Evolutionary conservation across 1,139 yeast species (phyloP).

Genomic region (Suhomyces terraborum): DNA sequence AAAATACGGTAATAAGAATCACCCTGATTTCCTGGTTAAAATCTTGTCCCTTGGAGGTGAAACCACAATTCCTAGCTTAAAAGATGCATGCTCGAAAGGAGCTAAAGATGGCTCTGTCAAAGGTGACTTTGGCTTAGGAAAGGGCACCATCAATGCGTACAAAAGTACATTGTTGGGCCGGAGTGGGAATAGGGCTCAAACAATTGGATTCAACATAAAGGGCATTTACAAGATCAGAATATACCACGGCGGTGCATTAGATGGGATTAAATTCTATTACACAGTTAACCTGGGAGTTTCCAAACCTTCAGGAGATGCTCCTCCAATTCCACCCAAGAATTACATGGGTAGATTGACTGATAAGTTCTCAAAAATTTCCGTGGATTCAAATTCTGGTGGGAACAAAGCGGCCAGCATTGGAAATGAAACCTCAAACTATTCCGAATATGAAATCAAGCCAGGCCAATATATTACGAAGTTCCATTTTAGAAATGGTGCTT

Average conservation of each 20-base stretch:
- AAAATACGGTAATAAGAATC: conserved; percentile 25
- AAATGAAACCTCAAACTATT: conserved; percentile 54
- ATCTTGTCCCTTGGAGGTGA: conserved; percentile 50
- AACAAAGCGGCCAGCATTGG: conserved; percentile 52
- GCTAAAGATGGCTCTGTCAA: conserved; percentile 22
- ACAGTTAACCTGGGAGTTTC: conserved; percentile 4
- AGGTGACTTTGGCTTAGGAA: conserved; percentile 46
- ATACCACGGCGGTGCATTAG: conserved; percentile 73
- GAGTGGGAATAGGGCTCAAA: conserved; percentile 19
- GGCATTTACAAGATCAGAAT: conserved; percentile 54
- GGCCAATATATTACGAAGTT: conserved; percentile 66
- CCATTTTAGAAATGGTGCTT: conserved; percentile 71
- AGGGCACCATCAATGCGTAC: conserved; percentile 43
- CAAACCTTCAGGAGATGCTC: conserved; percentile 22
- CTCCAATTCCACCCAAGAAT: conserved; percentile 51
- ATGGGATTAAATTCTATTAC: conserved; percentile 56
- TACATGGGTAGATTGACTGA: conserved; percentile 38
- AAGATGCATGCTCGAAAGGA: conserved; percentile 8
- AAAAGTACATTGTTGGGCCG: conserved; percentile 50
- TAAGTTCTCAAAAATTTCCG: conserved; percentile 15
- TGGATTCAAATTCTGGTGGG: conserved; percentile 11
- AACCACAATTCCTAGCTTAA: conserved; percentile 34
- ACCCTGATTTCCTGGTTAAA: conserved; percentile 48
- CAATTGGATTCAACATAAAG: conserved; percentile 35
- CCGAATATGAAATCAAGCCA: conserved; percentile 55